Evolutionary conservation across 2,329 filamentous ascomycete genomes (phyloP).

Genomic region (Aureobasidium sp.): DNA sequence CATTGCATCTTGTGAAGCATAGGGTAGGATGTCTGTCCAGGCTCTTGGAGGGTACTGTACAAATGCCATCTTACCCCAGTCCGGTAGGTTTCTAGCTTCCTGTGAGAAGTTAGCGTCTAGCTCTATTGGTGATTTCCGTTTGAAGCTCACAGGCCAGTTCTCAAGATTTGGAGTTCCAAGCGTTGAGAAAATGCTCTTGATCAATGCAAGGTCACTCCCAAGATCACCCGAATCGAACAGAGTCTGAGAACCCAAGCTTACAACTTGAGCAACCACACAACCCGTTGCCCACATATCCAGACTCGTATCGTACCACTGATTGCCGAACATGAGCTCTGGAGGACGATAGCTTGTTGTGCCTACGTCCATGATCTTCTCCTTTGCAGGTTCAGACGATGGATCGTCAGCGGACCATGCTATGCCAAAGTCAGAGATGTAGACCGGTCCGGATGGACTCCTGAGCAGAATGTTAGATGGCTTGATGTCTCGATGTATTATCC

Average conservation of each 20-base stretch:
- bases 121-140: too few relatives aligned
- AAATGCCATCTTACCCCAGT: slow-evolving; percentile 84
- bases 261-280: slow-evolving; percentile 70
- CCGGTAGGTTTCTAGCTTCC: slow-evolving; percentile 62
- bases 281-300: slow-evolving; percentile 90
- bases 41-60: slow-evolving; percentile 56
- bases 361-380: slow-evolving; percentile 79
- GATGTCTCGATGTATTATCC: slow-evolving; percentile 86
- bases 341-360: slow-evolving; percentile 87
- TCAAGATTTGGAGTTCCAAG: slow-evolving; percentile 76
- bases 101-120: slow-evolving; percentile 19
- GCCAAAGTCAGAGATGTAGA: slow-evolving; percentile 83
- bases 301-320: slow-evolving; percentile 59
- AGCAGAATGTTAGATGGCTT: slow-evolving; percentile 75
- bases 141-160: slow-evolving; percentile 63
- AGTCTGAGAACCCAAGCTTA: slow-evolving; percentile 46
- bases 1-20: slow-evolving; percentile 48
- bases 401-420: slow-evolving; percentile 45
- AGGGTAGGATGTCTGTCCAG: slow-evolving; percentile 64
- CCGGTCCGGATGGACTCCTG: slow-evolving; percentile 50
- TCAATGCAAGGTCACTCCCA: slow-evolving; percentile 83
- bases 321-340: slow-evolving; percentile 83
- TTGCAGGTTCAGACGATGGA: slow-evolving; percentile 50
- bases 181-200: slow-evolving; percentile 86
- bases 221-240: slow-evolving; percentile 85